A percentile compares a stretch with the other conserved stretches of the same genome.
Conservation (phyloP, 768 basidiomycete genomes). For the Amanita rimosa region DNA sequence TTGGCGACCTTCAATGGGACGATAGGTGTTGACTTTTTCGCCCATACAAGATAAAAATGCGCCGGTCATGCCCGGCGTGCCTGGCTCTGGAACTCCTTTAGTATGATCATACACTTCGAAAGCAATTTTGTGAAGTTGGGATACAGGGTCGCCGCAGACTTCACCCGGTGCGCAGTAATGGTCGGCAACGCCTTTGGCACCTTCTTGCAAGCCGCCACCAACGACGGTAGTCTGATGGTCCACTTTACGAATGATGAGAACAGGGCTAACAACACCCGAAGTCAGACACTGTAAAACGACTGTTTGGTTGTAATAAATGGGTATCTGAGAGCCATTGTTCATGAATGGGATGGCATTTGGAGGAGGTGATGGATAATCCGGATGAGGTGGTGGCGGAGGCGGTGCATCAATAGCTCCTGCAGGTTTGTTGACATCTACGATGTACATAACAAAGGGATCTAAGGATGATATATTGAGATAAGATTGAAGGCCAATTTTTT, state of each 20-base stretch:
- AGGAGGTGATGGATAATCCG: constrained; percentile 86
- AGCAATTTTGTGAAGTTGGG: constrained; percentile 91
- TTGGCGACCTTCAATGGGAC: constrained; percentile 70
- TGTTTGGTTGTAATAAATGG: constrained; percentile 95
- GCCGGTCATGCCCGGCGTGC: constrained; percentile 68
- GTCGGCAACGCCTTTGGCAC: constrained; percentile 75
- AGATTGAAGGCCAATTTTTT: constrained; percentile 4
- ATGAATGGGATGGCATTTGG: constrained; percentile 84
- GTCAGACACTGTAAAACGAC: constrained; percentile 91
- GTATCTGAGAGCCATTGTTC: constrained; percentile 74
- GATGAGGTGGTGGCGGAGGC: constrained; percentile 72
- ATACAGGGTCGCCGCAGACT: constrained; percentile 88
- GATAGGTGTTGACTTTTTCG: constrained; percentile 87
- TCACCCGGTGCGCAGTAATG: constrained; percentile 78
- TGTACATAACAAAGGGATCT: constrained; percentile 96
- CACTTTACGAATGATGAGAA: constrained; percentile 89
- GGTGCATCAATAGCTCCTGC: constrained; percentile 66
- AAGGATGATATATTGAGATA: constrained; percentile 2
- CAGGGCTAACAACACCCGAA: constrained; percentile 88
- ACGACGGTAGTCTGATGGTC: constrained; percentile 85
- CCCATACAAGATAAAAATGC: constrained; percentile 88
- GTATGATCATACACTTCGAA: constrained; percentile 78
- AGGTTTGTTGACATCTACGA: constrained; percentile 86
- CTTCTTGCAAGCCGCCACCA: constrained; percentile 84
- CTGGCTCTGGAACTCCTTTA: constrained; percentile 61